Evolutionary conservation across 2,329 filamentous ascomycete species (phyloP), one percentile per base, ranked within the genome.

Genomic region (Sarocladiaceae sp.): DNA sequence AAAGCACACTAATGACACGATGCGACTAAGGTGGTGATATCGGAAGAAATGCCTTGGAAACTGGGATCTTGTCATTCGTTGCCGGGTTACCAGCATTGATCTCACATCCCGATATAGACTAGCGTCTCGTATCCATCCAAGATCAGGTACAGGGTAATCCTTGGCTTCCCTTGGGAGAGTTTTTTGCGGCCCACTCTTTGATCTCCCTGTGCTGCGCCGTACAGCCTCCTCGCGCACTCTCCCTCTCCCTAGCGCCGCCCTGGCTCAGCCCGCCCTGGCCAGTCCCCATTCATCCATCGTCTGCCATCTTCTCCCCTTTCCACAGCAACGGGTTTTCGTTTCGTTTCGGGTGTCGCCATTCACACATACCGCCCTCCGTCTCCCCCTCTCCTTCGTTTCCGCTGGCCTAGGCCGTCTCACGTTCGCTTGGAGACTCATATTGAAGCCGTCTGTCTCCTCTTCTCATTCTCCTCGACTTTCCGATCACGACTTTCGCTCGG

Each of bases 271-370:
- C 26, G 18, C 22, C 26, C 50, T 29, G n/a, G 18, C 39, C 25
- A n/a, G 29, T 33, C 29, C 29, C 15, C 15, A 33, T 33, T 28
- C 22, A 13, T 46, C 22, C 23, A 28, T 25, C 18, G 25, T 13
- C n/a, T 22, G 3, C 25, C 33, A 23, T 28, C 28, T n/a, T 28
- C 50, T 49, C 53, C 53, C 51, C 48, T 55, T 55, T 52, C 54
- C 54, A 51, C 54, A 42, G 54, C 54, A 55, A 55, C 54, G 44
- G 26, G 37, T n/a, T 29, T 29, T 48, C 44, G 44, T 48, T 48
- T 48, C 44, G 44, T 48, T 48, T 48, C 44, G 28, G 25, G 40
- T 44, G 40, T 23, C 40, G 23, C 40, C 40, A 44, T 44, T 44
- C 40, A 44, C 40, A 44, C 40, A 26, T 44, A 22, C 40, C 40